A percentile compares a stretch with the other conserved stretches of the same genome.
phyloP scores from a whole-genome alignment of 305 asterid species.

The Rubia occidens region DNA sequence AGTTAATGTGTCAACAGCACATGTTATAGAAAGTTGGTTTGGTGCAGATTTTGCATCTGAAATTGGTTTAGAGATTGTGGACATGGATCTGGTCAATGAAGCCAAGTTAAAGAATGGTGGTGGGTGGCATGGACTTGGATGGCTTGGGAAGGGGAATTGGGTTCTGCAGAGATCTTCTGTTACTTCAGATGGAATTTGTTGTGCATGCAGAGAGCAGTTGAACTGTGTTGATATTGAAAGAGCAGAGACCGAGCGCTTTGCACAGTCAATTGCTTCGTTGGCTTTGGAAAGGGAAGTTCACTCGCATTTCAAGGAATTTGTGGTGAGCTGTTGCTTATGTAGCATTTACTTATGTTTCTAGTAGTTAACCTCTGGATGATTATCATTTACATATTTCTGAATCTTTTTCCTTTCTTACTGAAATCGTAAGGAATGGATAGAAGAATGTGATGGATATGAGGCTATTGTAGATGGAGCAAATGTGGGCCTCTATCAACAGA shows the following conservation, averaged over 20 bases:
- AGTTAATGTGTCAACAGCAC: constrained; percentile 51
- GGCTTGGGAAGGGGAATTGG: constrained; percentile 88
- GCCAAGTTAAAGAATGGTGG: constrained; percentile 58
- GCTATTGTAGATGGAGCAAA: constrained; percentile 86
- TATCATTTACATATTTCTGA: neutral
- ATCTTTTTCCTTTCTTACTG: neutral
- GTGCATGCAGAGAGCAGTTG: constrained; percentile 50
- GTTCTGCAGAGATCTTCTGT: constrained; percentile 36
- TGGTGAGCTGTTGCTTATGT: constrained; percentile 33
- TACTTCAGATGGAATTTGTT: constrained; percentile 48
- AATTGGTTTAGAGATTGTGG: constrained; percentile 32
- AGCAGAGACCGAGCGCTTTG: constrained; percentile 66
- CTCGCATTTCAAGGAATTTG: constrained; percentile 68
- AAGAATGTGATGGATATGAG: constrained; percentile 54
- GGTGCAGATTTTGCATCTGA: constrained; percentile 40
- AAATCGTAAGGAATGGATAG: constrained; percentile 70
- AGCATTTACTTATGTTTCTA: neutral
- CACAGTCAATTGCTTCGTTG: constrained; percentile 63
- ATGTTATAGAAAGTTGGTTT: constrained; percentile 60
- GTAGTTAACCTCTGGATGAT: neutral
- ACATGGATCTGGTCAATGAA: constrained; percentile 45
- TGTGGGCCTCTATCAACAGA: constrained; percentile 82
- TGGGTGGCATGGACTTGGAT: constrained; percentile 97
- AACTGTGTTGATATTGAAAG: constrained; percentile 68
- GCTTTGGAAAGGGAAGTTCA: constrained; percentile 75